Base-by-base conservation (phyloP, 495 filamentous ascomycete species). In the Aspergillus bertholletiae region DNA sequence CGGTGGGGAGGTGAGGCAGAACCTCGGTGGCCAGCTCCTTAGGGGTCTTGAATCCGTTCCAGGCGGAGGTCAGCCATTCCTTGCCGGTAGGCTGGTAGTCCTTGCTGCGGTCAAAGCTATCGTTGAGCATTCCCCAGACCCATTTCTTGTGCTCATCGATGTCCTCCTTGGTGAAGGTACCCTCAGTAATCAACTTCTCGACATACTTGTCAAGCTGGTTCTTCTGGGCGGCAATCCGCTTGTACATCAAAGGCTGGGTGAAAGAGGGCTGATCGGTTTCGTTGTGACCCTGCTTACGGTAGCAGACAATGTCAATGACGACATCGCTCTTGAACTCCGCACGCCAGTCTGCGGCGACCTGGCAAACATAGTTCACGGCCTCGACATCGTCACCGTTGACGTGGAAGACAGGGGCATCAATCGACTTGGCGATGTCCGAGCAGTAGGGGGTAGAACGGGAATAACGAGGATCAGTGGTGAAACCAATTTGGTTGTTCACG, bases 231-330 rank as follows among this genome's bases (percentile, higher is more conserved):
- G 83, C 81, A 66, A 98, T 97, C 60, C 88, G 89, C 83, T 96
- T 96, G 82, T 98, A 98, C 94, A 98, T 98, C 55, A 96, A 75
- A 34, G 94, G 94, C 74, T 98, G 94, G n/a, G 94, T 98, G 82
- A 98, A 98, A 28, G 92, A 96, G 17, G 94, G 94, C 77, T 98
- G 94, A 65, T 98, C 94, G 13, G 94, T 98, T 80, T 98, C 94
- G 76, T 98, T 98, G 84, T 98, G 94, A 49, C 94, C 94, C 73
- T 96, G 86, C 77, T 97, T 98, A 61, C 94, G 87, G 81, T 98
- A 98, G 83, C 94, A 98, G 64, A 97, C 90, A 55, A 98, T 85
- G 74, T 98, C 94, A 68, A 98, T 88, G 60, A 98, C 92, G 52
- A 97, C 92, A 66, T 98, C 94, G 62, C 87, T 85, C 80, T 94